These are phyloP conservation scores for Rosa persica DNA, from an alignment of 306 rosid genomes.

Conservation along the genomic window DNA sequence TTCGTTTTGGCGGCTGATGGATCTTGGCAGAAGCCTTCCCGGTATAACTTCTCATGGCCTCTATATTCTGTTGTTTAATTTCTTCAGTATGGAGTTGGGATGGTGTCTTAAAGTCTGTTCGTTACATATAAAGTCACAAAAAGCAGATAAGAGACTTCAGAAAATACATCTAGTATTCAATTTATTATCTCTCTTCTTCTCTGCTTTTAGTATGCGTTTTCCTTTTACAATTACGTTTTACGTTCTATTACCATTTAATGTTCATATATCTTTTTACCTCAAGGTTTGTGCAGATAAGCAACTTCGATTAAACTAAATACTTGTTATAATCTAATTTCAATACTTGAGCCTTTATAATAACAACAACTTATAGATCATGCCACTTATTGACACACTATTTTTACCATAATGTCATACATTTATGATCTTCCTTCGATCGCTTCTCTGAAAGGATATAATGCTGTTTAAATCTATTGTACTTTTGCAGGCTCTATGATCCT, in stretches of 20 bases:
- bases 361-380: neutral
- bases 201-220: neutral
- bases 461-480: constrained; percentile 19
- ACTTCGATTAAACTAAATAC: neutral
- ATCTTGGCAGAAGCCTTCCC: constrained; percentile 85
- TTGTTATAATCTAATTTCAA: neutral
- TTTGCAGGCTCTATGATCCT: constrained; percentile 97
- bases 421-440: constrained; percentile 1
- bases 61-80: neutral
- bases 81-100: neutral
- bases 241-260: neutral
- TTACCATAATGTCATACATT: neutral
- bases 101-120: neutral
- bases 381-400: neutral
- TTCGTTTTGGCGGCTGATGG: constrained; percentile 93
- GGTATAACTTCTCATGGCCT: constrained; percentile 39
- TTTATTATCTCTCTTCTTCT: neutral
- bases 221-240: neutral
- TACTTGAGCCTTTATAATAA: neutral
- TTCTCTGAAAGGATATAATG: neutral
- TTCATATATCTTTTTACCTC: neutral
- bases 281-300: neutral
- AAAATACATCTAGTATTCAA: neutral
- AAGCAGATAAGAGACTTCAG: neutral
- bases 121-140: neutral